Conservation (phyloP, 129 eudicot species). For the Tanacetum coccineum region DNA sequence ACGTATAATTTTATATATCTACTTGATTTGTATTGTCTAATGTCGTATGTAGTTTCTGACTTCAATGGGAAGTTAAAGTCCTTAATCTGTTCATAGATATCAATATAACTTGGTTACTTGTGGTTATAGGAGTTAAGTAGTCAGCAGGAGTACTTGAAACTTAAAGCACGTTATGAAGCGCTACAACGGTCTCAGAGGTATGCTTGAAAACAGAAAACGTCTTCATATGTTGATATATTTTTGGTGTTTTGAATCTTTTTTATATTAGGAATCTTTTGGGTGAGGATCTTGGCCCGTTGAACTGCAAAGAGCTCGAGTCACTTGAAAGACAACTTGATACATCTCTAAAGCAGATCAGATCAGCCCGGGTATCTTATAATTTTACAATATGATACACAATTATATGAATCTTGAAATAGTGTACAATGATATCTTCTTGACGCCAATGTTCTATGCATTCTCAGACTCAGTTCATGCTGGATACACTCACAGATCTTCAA, state of each 20-base stretch:
- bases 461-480: conserved; percentile 91
- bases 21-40: too few relatives aligned
- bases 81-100: neutral
- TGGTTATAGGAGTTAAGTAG: conserved; percentile 69
- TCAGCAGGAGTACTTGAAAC: conserved; percentile 93
- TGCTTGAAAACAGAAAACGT: neutral
- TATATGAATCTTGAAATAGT: neutral
- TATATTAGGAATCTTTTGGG: conserved; percentile 76
- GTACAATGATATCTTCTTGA: neutral
- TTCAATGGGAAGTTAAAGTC: too few relatives aligned
- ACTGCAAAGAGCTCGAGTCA: conserved; percentile 89
- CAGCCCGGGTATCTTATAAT: conserved; percentile 51
- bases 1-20: too few relatives aligned
- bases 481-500: conserved; percentile 76
- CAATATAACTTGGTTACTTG: neutral
- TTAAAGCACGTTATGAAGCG: conserved; percentile 83
- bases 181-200: conserved; percentile 85
- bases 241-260: neutral
- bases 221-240: neutral
- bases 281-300: conserved; percentile 96
- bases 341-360: conserved; percentile 86
- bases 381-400: neutral
- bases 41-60: too few relatives aligned
- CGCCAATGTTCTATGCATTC: neutral
- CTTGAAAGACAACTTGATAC: conserved; percentile 89